A percentile compares a stretch with the other conserved stretches of the same genome.
These are phyloP conservation scores for Aureobasidium leucospermi DNA, from an alignment of 2,329 filamentous ascomycete genomes.

Conservation along the genomic window DNA sequence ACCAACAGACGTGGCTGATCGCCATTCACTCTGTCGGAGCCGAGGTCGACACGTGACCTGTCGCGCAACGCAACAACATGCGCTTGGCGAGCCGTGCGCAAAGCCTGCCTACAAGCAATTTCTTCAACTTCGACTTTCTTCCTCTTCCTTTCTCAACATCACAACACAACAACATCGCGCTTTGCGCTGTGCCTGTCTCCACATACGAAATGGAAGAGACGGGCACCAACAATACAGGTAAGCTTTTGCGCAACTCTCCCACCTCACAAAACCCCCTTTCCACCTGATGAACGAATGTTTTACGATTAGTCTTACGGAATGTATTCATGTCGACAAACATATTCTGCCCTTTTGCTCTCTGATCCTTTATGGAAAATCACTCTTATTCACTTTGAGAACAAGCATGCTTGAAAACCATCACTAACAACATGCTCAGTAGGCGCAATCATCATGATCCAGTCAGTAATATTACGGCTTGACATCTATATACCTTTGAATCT, in stretches of 20 bases:
- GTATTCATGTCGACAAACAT: constrained; percentile 9
- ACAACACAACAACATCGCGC: neutral
- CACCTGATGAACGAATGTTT: constrained; percentile 12
- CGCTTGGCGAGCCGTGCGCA: neutral
- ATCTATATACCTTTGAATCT: too few relatives aligned
- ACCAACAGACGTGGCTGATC: neutral
- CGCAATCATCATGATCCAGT: neutral
- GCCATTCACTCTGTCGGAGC: neutral
- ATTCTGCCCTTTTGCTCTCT: constrained; percentile 14
- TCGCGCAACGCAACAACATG: neutral
- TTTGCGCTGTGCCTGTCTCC: neutral
- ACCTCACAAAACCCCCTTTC: neutral
- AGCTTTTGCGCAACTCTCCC: neutral
- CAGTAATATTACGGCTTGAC: too few relatives aligned
- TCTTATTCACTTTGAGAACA: neutral
- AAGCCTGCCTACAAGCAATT: neutral
- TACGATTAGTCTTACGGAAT: constrained; percentile 11
- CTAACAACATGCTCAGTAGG: constrained; percentile 8
- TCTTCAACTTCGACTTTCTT: neutral
- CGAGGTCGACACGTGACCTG: neutral
- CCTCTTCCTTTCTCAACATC: neutral
- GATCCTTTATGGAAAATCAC: neutral
- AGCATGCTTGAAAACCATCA: neutral
- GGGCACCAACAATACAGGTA: neutral
- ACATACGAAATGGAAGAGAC: neutral